Base-by-base conservation (phyloP, 768 basidiomycete genomes). In the Serendipita sp. region DNA sequence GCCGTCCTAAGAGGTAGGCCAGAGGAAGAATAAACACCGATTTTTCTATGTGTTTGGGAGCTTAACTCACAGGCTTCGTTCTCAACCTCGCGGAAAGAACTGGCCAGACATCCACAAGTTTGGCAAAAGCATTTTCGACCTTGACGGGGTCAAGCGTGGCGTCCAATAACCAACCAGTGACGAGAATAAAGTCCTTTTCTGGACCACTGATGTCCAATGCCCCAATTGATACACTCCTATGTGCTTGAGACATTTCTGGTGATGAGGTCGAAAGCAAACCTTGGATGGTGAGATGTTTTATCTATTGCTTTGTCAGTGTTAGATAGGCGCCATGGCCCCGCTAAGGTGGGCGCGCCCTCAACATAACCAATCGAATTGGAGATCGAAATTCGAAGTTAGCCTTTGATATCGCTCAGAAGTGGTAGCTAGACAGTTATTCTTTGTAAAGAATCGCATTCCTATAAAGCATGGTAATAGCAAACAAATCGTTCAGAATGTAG, bases 401-500 rank as follows among this genome's bases (percentile, higher is more conserved):
- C 23, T 23, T 23, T 23, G 23, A 23, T 23, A 23, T 23, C 23
- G 23, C 23, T 23, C 23, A 23, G 23, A 23, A 23, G 23, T 23
- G 23, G 23, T 23, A 23, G 23, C 23, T 23, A 23, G 23, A 23
- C 23, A 23, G 23, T 23, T 23, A 23, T 23, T 23, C 23, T 23
- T 23, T 23, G 23, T 23, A 23, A 23, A 23, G 23, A 23, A 23
- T 23, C 23, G 23, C 23, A 23, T 23, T 23, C 23, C 23, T 23
- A 23, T 23, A 23, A 23, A 23, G 23, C 23, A 23, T 23, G 23
- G 23, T 23, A 23, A 23, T 23, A 23, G 23, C 23, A 23, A 23
- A 23, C 23, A 23, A 23, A 23, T 23, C 23, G 18, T 41, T 58
- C 46, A 70, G 71, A 72, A 78, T 64, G 74, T 75, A 58, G 74